phyloP scores from a whole-genome alignment of 768 basidiomycete genomes.

The Rhodotorula kratochvilovae region DNA sequence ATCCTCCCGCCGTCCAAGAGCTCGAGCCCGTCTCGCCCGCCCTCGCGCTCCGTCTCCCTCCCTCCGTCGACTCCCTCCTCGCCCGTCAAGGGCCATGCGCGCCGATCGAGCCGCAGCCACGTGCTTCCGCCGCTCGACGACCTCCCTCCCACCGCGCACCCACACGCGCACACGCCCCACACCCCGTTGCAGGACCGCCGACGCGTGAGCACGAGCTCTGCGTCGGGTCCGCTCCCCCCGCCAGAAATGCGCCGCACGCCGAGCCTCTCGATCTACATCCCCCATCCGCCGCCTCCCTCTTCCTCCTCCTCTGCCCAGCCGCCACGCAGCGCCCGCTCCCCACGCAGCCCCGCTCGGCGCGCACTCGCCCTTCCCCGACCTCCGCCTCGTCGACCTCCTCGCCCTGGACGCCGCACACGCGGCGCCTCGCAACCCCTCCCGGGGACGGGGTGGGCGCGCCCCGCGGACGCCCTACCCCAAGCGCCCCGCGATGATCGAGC shows the following conservation, averaged over 20 bases:
- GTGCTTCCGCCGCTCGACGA: neutral
- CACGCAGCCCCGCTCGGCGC: too few species aligned
- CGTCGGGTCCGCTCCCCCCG: fast-evolving
- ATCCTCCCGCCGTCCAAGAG: neutral
- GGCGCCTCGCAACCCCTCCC: neutral
- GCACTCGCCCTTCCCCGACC: neutral
- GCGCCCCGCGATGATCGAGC: neutral
- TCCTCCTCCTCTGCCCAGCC: neutral
- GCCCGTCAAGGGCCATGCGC: neutral
- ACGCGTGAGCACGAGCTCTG: neutral
- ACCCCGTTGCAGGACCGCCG: neutral
- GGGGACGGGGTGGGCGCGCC: neutral
- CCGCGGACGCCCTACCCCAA: neutral
- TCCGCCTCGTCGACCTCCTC: neutral
- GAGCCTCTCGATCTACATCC: neutral
- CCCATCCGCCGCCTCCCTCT: neutral
- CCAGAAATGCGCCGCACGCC: neutral
- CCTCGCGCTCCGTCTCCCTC: neutral
- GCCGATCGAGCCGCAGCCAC: neutral
- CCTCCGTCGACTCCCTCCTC: neutral
- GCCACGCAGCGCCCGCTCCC: too few species aligned
- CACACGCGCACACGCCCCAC: neutral
- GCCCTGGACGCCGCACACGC: neutral
- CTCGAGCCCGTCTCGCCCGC: too few species aligned
- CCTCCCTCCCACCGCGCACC: neutral